Percentiles rank a stretch among this genome's conserved stretches.
These are phyloP conservation scores for Aspergillus ostianus DNA, from an alignment of 495 filamentous ascomycete species.

Conservation along the genomic window DNA sequence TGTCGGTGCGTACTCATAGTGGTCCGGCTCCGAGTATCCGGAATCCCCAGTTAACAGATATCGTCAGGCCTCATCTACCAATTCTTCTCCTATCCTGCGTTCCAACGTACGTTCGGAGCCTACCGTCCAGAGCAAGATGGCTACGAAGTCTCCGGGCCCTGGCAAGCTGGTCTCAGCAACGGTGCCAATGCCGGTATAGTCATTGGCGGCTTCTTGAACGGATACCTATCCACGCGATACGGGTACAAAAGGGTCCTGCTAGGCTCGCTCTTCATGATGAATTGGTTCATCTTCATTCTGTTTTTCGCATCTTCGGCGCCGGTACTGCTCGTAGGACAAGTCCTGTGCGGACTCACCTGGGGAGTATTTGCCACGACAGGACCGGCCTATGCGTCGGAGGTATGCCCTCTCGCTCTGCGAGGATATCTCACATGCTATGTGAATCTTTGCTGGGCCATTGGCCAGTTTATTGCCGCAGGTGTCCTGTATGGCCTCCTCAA, in stretches of 20 bases:
- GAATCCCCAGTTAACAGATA: neutral
- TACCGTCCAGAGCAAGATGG: constrained; percentile 19
- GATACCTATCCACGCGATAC: constrained; percentile 44
- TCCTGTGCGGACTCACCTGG: constrained; percentile 50
- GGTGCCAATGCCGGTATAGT: constrained; percentile 35
- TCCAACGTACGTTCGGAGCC: constrained; percentile 37
- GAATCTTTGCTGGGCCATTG: constrained; percentile 68
- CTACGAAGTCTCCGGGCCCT: constrained; percentile 33
- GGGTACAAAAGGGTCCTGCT: constrained; percentile 47
- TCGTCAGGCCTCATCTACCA: constrained; percentile 35
- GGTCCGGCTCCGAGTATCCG: neutral
- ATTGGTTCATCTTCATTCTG: constrained; percentile 51
- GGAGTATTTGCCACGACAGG: constrained; percentile 55
- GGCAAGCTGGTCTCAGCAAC: constrained; percentile 37
- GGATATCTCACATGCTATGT: constrained; percentile 58
- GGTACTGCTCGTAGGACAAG: constrained; percentile 42
- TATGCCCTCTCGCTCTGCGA: constrained; percentile 57
- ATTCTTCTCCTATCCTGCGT: constrained; percentile 38
- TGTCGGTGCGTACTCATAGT: constrained; percentile 20
- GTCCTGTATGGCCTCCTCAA: constrained; percentile 50
- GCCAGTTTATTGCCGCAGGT: constrained; percentile 56
- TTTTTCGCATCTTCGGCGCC: constrained; percentile 47
- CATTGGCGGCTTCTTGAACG: constrained; percentile 38
- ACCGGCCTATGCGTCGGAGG: constrained; percentile 62
- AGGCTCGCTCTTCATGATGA: constrained; percentile 42